These are phyloP conservation scores for Singerocomus rubriflavus DNA, from an alignment of 1,284 basidiomycete genomes.

Conservation along the genomic window DNA sequence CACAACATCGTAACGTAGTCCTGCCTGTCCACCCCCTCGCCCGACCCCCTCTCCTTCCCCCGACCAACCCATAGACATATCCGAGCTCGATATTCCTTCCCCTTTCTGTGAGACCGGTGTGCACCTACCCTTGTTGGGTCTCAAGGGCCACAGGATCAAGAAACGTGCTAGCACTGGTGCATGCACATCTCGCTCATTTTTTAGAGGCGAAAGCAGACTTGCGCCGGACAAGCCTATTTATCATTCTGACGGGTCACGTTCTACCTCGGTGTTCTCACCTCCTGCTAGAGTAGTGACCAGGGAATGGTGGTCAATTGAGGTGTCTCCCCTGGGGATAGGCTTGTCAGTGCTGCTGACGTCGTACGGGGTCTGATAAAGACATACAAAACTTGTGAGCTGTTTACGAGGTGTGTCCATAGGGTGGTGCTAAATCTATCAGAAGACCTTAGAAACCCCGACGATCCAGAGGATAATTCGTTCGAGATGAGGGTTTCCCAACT, in stretches of 20 bases:
- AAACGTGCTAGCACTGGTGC: conserved; percentile 23
- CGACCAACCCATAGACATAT: conserved; percentile 29
- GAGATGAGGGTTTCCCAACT: conserved; percentile 56
- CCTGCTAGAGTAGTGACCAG: conserved; percentile 11
- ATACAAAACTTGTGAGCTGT: conserved; percentile 61
- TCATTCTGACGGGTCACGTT: conserved; percentile 33
- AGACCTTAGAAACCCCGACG: conserved; percentile 66
- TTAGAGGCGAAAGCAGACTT: conserved; percentile 22
- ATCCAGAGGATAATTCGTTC: conserved; percentile 57
- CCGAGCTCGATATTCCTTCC: conserved; percentile 17
- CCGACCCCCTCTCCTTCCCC: conserved; percentile 17
- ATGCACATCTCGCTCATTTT: conserved; percentile 20
- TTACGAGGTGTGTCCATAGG: neutral
- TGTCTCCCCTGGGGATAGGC: conserved; percentile 46
- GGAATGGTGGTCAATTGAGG: conserved; percentile 50
- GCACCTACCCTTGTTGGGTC: conserved; percentile 11
- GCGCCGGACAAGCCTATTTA: conserved; percentile 33
- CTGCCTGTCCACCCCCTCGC: conserved; percentile 12
- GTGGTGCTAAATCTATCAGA: conserved; percentile 1
- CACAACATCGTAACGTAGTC: conserved; percentile 2
- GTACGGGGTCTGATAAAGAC: conserved; percentile 56
- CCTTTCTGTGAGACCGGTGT: conserved; percentile 23
- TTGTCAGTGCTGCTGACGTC: conserved; percentile 60
- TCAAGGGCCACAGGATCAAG: conserved; percentile 17
- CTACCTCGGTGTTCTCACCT: conserved; percentile 31